phyloP scores from a whole-genome alignment of 164 flowering plant genomes.

The Magnolia officinalis region DNA sequence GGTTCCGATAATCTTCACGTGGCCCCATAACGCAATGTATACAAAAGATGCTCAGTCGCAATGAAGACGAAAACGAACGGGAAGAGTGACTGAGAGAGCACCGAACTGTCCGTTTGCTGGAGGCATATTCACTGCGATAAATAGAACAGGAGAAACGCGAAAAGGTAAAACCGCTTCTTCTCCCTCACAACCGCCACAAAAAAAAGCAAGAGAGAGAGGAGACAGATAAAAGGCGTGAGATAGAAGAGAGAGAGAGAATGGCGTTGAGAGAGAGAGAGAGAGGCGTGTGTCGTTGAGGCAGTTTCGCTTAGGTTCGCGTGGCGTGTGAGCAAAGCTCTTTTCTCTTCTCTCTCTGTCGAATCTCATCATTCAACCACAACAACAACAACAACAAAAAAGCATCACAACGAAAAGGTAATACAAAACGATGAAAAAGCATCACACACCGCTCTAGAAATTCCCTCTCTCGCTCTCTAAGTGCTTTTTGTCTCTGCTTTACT shows the following conservation, averaged over 20 bases:
- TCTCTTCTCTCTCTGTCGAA: background rate
- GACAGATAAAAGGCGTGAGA: background rate
- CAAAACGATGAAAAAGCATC: too few relatives aligned
- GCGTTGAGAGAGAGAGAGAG: background rate
- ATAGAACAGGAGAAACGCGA: background rate
- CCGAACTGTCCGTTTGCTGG: too few relatives aligned
- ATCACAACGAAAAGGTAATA: too few relatives aligned
- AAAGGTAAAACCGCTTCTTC: background rate
- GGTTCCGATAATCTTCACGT: too few relatives aligned
- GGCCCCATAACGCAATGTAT: too few relatives aligned
- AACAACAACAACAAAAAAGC: too few relatives aligned
- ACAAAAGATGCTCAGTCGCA: too few relatives aligned
- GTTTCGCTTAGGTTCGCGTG: constrained; percentile 15
- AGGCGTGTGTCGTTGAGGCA: constrained; percentile 7
- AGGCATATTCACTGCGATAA: background rate
- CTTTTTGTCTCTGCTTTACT: background rate
- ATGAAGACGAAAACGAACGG: too few relatives aligned
- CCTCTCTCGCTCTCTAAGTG: background rate
- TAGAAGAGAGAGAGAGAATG: background rate
- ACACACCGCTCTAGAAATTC: background rate
- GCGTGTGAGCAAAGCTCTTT: constrained; percentile 11
- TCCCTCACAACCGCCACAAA: background rate
- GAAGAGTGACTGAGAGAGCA: too few relatives aligned
- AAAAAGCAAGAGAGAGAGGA: background rate
- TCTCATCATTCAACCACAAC: background rate